phyloP scores from a whole-genome alignment of 2,329 filamentous ascomycete species.

The Fusarium sp. region DNA sequence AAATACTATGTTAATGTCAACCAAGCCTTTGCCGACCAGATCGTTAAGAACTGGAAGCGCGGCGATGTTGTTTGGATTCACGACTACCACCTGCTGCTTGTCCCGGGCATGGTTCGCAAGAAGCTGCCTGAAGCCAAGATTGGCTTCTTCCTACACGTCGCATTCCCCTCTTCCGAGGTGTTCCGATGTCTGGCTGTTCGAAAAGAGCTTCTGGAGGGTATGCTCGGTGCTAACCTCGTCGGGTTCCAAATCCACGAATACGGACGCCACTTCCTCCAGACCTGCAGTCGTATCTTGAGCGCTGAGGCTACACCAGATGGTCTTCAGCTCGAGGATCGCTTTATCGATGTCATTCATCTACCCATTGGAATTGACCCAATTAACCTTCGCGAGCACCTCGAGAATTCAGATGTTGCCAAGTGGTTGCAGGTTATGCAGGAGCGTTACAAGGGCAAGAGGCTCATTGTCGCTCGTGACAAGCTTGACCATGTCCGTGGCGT shows the following conservation, averaged over 20 bases:
- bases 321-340: slow-evolving; percentile 89
- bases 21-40: slow-evolving; percentile 90
- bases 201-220: slow-evolving; percentile 87
- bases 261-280: slow-evolving; percentile 92
- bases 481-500: slow-evolving; percentile 93
- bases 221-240: slow-evolving; percentile 91
- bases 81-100: slow-evolving; percentile 91
- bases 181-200: slow-evolving; percentile 91
- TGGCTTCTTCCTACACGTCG: slow-evolving; percentile 94
- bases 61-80: slow-evolving; percentile 95
- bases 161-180: slow-evolving; percentile 95
- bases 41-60: slow-evolving; percentile 91
- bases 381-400: slow-evolving; percentile 76
- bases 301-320: slow-evolving; percentile 91
- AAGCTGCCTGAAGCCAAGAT: slow-evolving; percentile 94
- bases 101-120: slow-evolving; percentile 89
- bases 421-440: slow-evolving; percentile 86
- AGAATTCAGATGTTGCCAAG: slow-evolving; percentile 76
- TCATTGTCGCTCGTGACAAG: slow-evolving; percentile 95
- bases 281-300: slow-evolving; percentile 89
- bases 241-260: slow-evolving; percentile 96
- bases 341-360: slow-evolving; percentile 86
- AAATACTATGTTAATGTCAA: slow-evolving; percentile 93
- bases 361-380: slow-evolving; percentile 92
- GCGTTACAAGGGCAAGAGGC: slow-evolving; percentile 85